Percentiles rank a stretch among this genome's conserved stretches.
Evolutionary conservation across 179 eudicot genomes (phyloP).

Genomic region (Carnegiea gigantea): DNA sequence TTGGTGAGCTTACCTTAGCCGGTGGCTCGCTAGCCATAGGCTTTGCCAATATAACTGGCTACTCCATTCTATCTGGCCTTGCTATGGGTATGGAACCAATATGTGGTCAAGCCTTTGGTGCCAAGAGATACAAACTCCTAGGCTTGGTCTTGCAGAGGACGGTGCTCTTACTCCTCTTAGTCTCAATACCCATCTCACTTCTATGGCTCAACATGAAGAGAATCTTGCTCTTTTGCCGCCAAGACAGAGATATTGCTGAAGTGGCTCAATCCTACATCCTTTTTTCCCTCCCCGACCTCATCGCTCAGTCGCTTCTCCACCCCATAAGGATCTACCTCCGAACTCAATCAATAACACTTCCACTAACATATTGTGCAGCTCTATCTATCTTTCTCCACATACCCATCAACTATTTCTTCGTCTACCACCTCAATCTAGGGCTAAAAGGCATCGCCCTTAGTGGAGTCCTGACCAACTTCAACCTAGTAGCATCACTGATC

Average conservation of each 20-base stretch:
- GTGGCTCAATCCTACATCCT: constrained; percentile 35
- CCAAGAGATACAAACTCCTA: constrained; percentile 31
- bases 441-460: constrained; percentile 67
- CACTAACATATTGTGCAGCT: constrained; percentile 32
- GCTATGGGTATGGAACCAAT: constrained; percentile 46
- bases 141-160: constrained; percentile 36
- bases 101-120: constrained; percentile 41
- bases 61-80: constrained; percentile 21
- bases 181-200: constrained; percentile 37
- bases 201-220: constrained; percentile 39
- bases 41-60: constrained; percentile 18
- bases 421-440: constrained; percentile 44
- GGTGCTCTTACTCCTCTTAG: constrained; percentile 33
- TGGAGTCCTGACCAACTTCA: constrained; percentile 59
- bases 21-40: constrained; percentile 43
- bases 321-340: constrained; percentile 33
- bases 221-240: constrained; percentile 32
- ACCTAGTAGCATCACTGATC: constrained; percentile 51
- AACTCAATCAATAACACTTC: constrained; percentile 34
- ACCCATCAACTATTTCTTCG: constrained; percentile 41
- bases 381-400: constrained; percentile 33
- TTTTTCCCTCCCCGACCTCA: constrained; percentile 37
- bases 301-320: constrained; percentile 36
- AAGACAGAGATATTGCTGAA: constrained; percentile 31
- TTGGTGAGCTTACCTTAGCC: constrained; percentile 38